Evolutionary conservation across 495 filamentous ascomycete species (phyloP).

Genomic region (Lophiotrema nucula): DNA sequence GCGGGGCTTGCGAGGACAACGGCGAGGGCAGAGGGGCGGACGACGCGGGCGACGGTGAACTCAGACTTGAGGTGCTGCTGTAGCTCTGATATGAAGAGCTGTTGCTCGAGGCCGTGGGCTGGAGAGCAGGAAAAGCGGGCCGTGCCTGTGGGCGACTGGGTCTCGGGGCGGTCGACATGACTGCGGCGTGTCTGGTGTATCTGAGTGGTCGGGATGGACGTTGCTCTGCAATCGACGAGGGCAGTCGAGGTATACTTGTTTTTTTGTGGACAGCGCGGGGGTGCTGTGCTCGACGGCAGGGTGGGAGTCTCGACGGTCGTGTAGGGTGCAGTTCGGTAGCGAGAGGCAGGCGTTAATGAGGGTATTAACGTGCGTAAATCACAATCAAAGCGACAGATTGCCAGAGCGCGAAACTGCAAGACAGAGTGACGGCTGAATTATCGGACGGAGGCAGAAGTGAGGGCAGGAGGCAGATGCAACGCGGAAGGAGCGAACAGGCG

Average conservation of each 20-base stretch:
- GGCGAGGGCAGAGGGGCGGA: constrained; percentile 42
- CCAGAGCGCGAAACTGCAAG: constrained; percentile 1
- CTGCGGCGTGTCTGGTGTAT: not conserved
- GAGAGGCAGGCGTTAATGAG: not conserved
- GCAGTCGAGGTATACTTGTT: no score
- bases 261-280: no score
- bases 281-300: no score
- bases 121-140: constrained; percentile 25
- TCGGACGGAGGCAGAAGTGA: not conserved
- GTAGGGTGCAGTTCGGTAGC: constrained; percentile 6
- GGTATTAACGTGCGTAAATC: not conserved
- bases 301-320: no score
- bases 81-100: constrained; percentile 38
- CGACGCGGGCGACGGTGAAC: constrained; percentile 23
- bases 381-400: constrained; percentile 23
- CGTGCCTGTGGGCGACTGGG: constrained; percentile 14
- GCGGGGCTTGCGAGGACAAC: constrained; percentile 30
- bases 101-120: constrained; percentile 13
- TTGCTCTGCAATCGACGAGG: no score
- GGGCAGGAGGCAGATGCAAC: constrained; percentile 3
- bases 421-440: constrained; percentile 1
- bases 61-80: constrained; percentile 36
- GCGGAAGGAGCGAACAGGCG: no score
- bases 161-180: constrained; percentile 13
- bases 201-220: not conserved